Percentiles rank a stretch among this genome's conserved stretches.
These are phyloP conservation scores for Cenococcum geophilum DNA, from an alignment of 495 filamentous ascomycete genomes.

Conservation along the genomic window DNA sequence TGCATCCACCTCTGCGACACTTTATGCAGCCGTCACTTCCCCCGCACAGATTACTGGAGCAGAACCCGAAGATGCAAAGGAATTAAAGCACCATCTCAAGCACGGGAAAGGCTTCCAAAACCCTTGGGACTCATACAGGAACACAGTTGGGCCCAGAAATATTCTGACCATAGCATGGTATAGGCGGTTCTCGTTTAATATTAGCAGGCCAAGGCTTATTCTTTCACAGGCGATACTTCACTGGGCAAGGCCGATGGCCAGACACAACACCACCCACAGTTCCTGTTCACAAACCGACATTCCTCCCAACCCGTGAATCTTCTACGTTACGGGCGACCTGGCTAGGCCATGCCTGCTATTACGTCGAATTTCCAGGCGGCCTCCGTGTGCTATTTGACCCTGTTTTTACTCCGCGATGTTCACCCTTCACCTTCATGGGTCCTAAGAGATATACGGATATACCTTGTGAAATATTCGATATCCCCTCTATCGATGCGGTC, in stretches of 20 bases:
- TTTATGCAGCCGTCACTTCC: constrained; percentile 53
- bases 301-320: constrained; percentile 56
- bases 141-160: constrained; percentile 14
- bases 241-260: constrained; percentile 54
- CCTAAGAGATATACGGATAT: constrained; percentile 76
- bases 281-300: constrained; percentile 60
- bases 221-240: constrained; percentile 47
- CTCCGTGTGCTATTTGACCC: constrained; percentile 91
- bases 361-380: constrained; percentile 83
- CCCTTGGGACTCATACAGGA: constrained; percentile 42
- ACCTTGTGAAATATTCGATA: constrained; percentile 71
- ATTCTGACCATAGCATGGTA: constrained; percentile 26
- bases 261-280: constrained; percentile 62
- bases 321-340: constrained; percentile 77
- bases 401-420: constrained; percentile 84
- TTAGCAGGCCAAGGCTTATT: constrained; percentile 2
- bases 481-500: constrained; percentile 81
- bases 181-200: neutral
- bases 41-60: constrained; percentile 41
- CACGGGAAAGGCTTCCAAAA: constrained; percentile 55
- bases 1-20: constrained; percentile 41
- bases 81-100: constrained; percentile 53
- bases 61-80: constrained; percentile 49
- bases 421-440: constrained; percentile 63
- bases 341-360: constrained; percentile 94